Base-by-base conservation (phyloP, 2,329 filamentous ascomycete species). In the Talaromyces verruculosus region DNA sequence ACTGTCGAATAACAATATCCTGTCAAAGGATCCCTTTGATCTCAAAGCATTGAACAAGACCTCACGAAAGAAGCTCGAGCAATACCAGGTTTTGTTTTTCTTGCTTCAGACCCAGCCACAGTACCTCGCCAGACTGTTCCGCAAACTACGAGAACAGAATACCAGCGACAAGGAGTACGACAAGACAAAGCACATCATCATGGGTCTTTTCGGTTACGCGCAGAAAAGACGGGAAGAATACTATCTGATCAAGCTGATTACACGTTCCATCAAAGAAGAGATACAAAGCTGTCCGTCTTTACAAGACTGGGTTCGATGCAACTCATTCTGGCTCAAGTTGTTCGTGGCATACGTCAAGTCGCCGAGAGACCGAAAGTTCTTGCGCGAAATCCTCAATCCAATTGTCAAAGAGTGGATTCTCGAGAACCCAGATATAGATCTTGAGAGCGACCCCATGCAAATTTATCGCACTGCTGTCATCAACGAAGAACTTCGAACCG, bases 11-110 rank as follows among this genome's bases (percentile, higher is more conserved):
- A 90, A 88, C n/a, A 88, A 93, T 61, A 93, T 97, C 68, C 87
- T 90, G 1, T 96, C 92, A 1, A 89, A 91, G 67, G 96, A 97
- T 76, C 93, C 95, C 7, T 97, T 96, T 74, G 95, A 99, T 75
- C 86, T 99, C 58, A 98, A 98, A 79, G 95, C 96, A 0, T 84
- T 99, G 71, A 99, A 99, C 83, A 98, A 98, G 81, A 92, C 91
- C 72, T 98, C 95, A 1, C 86, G 95, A 69, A 92, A 91, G 79
- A 99, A 98, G 84, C 86, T 99, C 0, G 94, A 97, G 72, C 92
- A 92, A 28, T 99, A 99, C 76, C 96, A 99, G 77, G 93, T 98
- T 74, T 86, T 99, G 15, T 99, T 99, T 82, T 98, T 99, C 83
- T 90, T 93, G 68, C 86, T 99, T 3, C 95, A 99, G 76, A 99